Conservation (phyloP, 257 asterid species). For the Lithospermum erythrorhizon region DNA sequence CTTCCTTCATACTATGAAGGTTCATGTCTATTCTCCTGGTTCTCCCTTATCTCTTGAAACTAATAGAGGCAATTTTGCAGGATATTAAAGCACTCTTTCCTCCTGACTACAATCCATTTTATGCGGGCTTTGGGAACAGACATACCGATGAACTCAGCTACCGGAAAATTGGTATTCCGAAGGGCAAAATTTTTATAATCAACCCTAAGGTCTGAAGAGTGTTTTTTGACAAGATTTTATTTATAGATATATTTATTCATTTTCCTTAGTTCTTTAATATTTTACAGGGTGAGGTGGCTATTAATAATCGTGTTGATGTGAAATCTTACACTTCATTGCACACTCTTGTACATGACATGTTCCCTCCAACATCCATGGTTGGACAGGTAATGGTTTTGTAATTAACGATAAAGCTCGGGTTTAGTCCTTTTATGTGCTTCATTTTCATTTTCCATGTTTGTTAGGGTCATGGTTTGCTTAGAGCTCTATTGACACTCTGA, state of each 20-base stretch:
- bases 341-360: slow-evolving; percentile 91
- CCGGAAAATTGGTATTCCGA: slow-evolving; percentile 92
- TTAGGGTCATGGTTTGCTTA: neutral
- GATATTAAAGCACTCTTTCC: slow-evolving; percentile 98
- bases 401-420: neutral
- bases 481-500: neutral
- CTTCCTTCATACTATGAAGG: neutral
- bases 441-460: neutral
- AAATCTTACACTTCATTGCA: slow-evolving; percentile 92
- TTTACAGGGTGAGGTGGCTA: slow-evolving; percentile 94
- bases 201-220: slow-evolving; percentile 67
- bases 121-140: slow-evolving; percentile 97
- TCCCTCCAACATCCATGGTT: slow-evolving; percentile 83
- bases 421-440: neutral
- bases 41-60: slow-evolving; percentile 2
- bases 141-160: slow-evolving; percentile 98
- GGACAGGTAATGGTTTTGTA: slow-evolving; percentile 58
- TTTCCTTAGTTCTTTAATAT: neutral
- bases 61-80: slow-evolving; percentile 27
- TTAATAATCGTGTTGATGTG: slow-evolving; percentile 71
- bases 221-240: neutral
- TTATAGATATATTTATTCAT: neutral
- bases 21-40: neutral
- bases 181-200: slow-evolving; percentile 92
- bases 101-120: slow-evolving; percentile 84